Evolutionary conservation across 306 rosid genomes (phyloP).

Genomic region (Vigna angularis): DNA sequence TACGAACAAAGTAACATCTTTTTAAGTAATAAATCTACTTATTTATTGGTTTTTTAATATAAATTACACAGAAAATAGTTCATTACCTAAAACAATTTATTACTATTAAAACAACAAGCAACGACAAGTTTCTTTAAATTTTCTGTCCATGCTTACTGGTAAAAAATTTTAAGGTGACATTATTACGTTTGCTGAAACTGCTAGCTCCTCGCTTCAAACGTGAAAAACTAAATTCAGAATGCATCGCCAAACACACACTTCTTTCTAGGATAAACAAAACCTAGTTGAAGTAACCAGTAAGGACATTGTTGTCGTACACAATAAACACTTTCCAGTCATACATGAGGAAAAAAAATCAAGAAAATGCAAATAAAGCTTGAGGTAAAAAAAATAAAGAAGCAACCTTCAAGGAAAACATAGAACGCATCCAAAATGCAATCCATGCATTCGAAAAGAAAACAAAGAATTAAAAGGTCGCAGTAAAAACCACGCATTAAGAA

Average conservation of each 20-base stretch:
- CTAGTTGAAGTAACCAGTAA: neutral
- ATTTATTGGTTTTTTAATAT: neutral
- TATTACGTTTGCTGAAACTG: neutral
- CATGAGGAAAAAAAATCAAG: neutral
- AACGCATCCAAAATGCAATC: neutral
- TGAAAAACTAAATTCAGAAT: neutral
- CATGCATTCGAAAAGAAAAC: conserved; percentile 4
- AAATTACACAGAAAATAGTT: neutral
- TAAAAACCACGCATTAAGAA: neutral
- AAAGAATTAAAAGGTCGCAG: conserved; percentile 10
- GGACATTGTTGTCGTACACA: neutral
- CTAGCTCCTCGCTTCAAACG: neutral
- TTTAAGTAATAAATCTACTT: neutral
- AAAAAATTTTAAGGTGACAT: neutral
- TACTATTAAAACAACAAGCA: neutral
- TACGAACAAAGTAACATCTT: neutral
- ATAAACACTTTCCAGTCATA: neutral
- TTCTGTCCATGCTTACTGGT: neutral
- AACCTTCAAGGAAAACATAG: neutral
- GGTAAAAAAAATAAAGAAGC: neutral
- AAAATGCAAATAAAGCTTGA: neutral
- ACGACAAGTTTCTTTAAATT: neutral
- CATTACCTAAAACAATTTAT: neutral
- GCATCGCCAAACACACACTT: neutral
- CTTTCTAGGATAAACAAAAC: conserved; percentile 1